Percentiles rank a stretch among this genome's conserved stretches.
Evolutionary conservation across 2,329 filamentous ascomycete species (phyloP).

Genomic region (Trichoderma sp.): DNA sequence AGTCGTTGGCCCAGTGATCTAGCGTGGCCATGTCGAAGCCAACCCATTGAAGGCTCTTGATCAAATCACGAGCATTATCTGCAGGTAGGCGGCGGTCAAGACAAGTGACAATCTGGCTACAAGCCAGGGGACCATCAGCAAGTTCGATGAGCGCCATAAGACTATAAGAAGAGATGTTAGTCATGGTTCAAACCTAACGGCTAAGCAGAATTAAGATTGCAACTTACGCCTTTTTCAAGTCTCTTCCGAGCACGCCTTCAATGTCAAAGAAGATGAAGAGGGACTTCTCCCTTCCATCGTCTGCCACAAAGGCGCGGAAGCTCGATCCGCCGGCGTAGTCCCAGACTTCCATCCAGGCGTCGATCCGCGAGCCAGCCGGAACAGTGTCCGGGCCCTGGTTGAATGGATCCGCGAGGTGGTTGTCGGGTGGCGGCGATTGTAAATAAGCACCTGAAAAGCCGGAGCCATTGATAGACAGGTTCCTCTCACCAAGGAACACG

Average conservation of each 20-base stretch:
- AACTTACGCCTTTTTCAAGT: slow-evolving; percentile 83
- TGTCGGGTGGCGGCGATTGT: slow-evolving; percentile 55
- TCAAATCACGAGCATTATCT: slow-evolving; percentile 63
- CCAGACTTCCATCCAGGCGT: slow-evolving; percentile 74
- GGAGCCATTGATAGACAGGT: slow-evolving; percentile 72
- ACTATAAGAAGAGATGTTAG: slow-evolving; percentile 42
- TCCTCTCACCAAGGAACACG: slow-evolving; percentile 96
- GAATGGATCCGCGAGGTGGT: slow-evolving; percentile 41
- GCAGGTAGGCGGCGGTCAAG: slow-evolving; percentile 68
- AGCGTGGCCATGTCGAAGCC: slow-evolving; percentile 83
- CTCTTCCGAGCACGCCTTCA: slow-evolving; percentile 65
- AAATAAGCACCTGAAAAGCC: slow-evolving; percentile 74
- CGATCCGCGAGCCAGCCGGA: slow-evolving; percentile 41
- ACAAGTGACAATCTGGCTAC: slow-evolving; percentile 75
- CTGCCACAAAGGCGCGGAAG: slow-evolving; percentile 81
- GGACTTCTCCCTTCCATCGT: slow-evolving; percentile 66
- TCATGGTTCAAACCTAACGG: background rate
- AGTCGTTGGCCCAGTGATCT: slow-evolving; percentile 66
- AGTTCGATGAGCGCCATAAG: slow-evolving; percentile 90
- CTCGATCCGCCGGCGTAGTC: slow-evolving; percentile 81
- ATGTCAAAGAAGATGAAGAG: slow-evolving; percentile 86
- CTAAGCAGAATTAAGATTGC: too few relatives aligned
- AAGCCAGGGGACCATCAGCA: slow-evolving; percentile 72
- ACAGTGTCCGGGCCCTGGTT: slow-evolving; percentile 29
- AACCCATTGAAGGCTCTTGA: slow-evolving; percentile 88